Base-by-base conservation (phyloP, 1,284 basidiomycete genomes). In the Fomitiporia mediterranea region DNA sequence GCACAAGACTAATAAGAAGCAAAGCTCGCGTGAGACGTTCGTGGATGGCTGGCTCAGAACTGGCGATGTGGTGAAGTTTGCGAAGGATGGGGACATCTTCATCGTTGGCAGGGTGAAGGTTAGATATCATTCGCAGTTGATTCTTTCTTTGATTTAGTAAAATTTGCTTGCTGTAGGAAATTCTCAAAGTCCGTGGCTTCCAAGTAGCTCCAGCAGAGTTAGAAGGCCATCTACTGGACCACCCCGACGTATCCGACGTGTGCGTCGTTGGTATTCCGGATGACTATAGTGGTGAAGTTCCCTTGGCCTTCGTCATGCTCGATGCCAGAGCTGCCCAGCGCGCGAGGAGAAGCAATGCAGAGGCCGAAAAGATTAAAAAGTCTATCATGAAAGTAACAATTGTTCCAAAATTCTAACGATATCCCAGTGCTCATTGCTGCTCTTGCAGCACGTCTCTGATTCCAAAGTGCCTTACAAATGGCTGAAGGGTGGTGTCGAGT, bases 231-330 rank as follows among this genome's bases (percentile, higher is more conserved):
- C 70, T 94, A 28, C 74, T 94, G 59, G 64, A 83, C 68, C 86
- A 91, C 61, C 71, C 78, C 0, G 86, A 86, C 61, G 82, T 93
- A 3, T 75, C 74, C 1, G 85, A 91, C 56, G 77, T 75, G 1
- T 90, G 89, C 62, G 86, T 94, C 11, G 83, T 94, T 5, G 81
- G 87, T 2, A 67, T 91, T 2, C 79, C 78, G 0, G 86, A 94
- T 65, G 88, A 91, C 15, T 88, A 83, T 61, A 85, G 80, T 46
- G 91, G 91, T 35, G 91, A 94, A 65, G 64, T 89, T 2, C 90
- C 91, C 0, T 67, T 87, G 46, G 88, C 86, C 0, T 91, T 81
- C 64, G 73, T 91, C 15, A 82, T 84, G 1, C 74, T 82, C 7
- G 73, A 72, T 51, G 67, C 73, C 1, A 68, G 70, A 3, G 76